Evolutionary conservation across 2,329 filamentous ascomycete genomes (phyloP).

Genomic region (Coleophoma eucalyptorum): DNA sequence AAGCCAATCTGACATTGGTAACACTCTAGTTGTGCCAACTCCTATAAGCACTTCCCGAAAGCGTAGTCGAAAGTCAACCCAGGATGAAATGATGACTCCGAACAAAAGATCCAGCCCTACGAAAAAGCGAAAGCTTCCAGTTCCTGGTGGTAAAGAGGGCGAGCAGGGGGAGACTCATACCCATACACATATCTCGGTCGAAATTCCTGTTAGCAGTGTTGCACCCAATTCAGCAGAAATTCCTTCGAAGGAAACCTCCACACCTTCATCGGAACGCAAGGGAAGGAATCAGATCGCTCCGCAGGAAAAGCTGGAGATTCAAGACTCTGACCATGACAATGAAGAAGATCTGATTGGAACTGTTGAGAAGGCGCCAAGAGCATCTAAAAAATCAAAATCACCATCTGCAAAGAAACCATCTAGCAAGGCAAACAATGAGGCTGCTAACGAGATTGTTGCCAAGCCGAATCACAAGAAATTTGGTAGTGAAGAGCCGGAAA

Average conservation of each 20-base stretch:
- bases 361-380: neutral
- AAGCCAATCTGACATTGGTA: constrained; percentile 4
- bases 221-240: neutral
- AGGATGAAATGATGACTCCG: constrained; percentile 1
- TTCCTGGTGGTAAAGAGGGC: constrained; percentile 14
- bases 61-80: constrained; percentile 2
- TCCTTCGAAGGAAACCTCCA: too few relatives aligned
- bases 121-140: constrained; percentile 21
- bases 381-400: neutral
- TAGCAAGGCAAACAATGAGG: neutral
- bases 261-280: neutral
- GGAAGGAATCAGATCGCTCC: neutral
- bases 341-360: neutral
- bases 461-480: constrained; percentile 11
- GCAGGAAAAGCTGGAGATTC: constrained; percentile 1
- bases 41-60: constrained; percentile 6
- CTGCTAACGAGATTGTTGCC: neutral
- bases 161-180: constrained; percentile 4
- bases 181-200: constrained; percentile 16
- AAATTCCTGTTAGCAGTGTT: constrained; percentile 14
- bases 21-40: constrained; percentile 10
- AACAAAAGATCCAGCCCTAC: constrained; percentile 5
- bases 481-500: constrained; percentile 15
- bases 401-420: neutral
- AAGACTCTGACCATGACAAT: constrained; percentile 5